A percentile compares a stretch with the other conserved stretches of the same genome.
These are phyloP conservation scores for Carpinus viminea DNA, from an alignment of 306 rosid species.

Conservation along the genomic window DNA sequence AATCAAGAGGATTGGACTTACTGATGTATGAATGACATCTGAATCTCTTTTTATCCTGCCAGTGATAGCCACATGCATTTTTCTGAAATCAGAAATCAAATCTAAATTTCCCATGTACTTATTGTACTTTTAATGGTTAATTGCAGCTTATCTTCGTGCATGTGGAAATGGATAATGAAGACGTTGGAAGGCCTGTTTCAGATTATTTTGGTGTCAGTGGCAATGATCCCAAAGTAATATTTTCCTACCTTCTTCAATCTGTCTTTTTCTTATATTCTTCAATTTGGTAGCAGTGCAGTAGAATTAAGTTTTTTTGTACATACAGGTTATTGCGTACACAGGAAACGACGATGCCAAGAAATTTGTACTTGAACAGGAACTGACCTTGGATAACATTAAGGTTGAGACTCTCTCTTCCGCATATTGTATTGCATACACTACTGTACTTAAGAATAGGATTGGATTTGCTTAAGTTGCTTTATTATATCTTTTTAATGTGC, in stretches of 20 bases:
- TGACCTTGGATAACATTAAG: constrained; percentile 69
- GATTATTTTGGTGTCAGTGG: constrained; percentile 88
- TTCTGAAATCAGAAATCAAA: neutral
- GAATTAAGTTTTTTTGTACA: constrained; percentile 13
- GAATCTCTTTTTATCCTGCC: constrained; percentile 6
- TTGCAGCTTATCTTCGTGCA: constrained; percentile 84
- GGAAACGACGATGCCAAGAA: constrained; percentile 90
- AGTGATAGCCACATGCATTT: constrained; percentile 7
- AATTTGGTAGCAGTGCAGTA: neutral
- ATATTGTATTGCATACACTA: neutral
- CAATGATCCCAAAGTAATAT: constrained; percentile 65
- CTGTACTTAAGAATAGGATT: constrained; percentile 10
- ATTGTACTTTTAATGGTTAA: constrained; percentile 15
- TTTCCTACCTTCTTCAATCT: constrained; percentile 19
- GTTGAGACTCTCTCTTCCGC: constrained; percentile 33
- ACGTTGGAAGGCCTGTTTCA: constrained; percentile 86
- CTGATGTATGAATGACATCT: constrained; percentile 8
- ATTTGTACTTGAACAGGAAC: constrained; percentile 72
- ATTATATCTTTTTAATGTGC: neutral
- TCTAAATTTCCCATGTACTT: neutral
- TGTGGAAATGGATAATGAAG: constrained; percentile 86
- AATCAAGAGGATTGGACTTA: neutral
- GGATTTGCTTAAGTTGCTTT: constrained; percentile 8
- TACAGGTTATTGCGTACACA: constrained; percentile 78
- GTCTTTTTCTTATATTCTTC: constrained; percentile 3